Base-by-base conservation (phyloP, 306 rosid species). In the Quillaja saponaria region DNA sequence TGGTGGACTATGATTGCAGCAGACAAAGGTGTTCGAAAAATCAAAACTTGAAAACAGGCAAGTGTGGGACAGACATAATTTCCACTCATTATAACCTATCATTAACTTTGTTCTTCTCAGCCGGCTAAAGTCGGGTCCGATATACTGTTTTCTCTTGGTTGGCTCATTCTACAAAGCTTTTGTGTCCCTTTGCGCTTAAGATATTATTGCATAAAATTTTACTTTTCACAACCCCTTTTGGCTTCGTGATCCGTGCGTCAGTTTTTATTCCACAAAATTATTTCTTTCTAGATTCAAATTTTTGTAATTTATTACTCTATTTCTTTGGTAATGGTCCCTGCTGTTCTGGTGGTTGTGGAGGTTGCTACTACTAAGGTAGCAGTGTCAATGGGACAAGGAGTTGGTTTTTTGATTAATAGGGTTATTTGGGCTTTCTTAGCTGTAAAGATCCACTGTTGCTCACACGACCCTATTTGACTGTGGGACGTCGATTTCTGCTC, bases 191-290 rank as follows among this genome's bases (percentile, higher is more conserved):
- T 33, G 6, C 35, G 16, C 40, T 48, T 7, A 13, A 5, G 16
- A 7, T 18, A 1, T 7, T 1, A 48, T 13, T 6, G 15, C 28
- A 18, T 40, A 54, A 37, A 38, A 12, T 49, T 58, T 37, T 53
- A 34, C 80, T 73, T 77, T 66, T 63, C 58, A 34, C 54, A 55
- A 73, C 78, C 66, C 64, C 33, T 28, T 58, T 56, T 74, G 64
- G 45, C 73, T 72, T 83, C 80, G 78, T 57, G 78, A 75, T 83
- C 87, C 59, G 79, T 56, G 69, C 71, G 31, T 71, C 77, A 71
- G 58, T 73, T 78, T 68, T 56, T 66, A 33, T 64, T 59, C 65
- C 58, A 59, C 34, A 62, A 33, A 35, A 8, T 40, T 28, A 44
- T 34, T 40, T 54, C 13, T 40, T 68, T 70, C 41, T 48, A 39